These are phyloP conservation scores for Garcia nutans DNA, from an alignment of 345 rosid genomes.

Conservation along the genomic window DNA sequence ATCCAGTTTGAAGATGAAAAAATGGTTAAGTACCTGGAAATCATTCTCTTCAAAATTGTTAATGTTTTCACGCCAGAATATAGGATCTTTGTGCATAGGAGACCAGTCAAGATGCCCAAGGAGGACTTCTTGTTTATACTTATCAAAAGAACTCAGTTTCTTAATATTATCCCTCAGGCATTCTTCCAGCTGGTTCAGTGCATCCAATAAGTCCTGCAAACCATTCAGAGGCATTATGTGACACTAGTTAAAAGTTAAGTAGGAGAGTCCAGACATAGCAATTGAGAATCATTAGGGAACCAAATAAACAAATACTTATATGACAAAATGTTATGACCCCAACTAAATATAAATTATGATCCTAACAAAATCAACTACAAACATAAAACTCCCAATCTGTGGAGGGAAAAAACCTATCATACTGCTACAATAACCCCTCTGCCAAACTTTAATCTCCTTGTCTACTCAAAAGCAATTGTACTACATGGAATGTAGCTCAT, in stretches of 20 bases:
- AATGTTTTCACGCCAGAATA: slow-evolving; percentile 93
- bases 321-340: not conserved
- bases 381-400: not conserved
- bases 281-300: not conserved
- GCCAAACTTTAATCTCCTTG: not conserved
- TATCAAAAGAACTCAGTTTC: slow-evolving; percentile 90
- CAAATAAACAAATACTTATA: no score
- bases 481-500: not conserved
- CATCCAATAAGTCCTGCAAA: slow-evolving; percentile 79
- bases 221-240: slow-evolving; percentile 10
- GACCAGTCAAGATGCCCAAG: slow-evolving; percentile 98
- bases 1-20: not conserved
- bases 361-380: not conserved
- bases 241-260: not conserved
- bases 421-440: not conserved
- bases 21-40: slow-evolving; percentile 64
- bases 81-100: slow-evolving; percentile 92
- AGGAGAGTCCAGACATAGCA: not conserved
- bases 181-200: slow-evolving; percentile 78
- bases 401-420: not conserved
- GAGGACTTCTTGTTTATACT: slow-evolving; percentile 94
- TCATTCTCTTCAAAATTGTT: slow-evolving; percentile 82
- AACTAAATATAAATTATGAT: not conserved
- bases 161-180: slow-evolving; percentile 75
- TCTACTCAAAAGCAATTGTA: not conserved